Evolutionary conservation across 2,329 filamentous ascomycete genomes (phyloP), one percentile per base, ranked within the genome.

Genomic region (Penicillium paneum): DNA sequence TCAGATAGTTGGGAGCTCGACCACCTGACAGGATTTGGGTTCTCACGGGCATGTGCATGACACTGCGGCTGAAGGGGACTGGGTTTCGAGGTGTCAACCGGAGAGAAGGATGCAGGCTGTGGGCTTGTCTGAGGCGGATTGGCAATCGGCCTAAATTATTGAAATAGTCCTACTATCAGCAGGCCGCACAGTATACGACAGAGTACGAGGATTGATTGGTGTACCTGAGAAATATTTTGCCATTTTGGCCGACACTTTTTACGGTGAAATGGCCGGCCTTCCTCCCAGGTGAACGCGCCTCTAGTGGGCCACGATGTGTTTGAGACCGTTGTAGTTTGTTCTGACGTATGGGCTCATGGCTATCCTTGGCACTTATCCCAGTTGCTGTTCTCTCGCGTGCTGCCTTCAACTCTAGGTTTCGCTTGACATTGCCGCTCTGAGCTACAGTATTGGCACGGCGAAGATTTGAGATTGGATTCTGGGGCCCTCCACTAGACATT

Each of bases 171-270:
- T 34, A 49, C 38, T 26, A 44, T 64, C 51, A 64, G 61, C 57
- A 52, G 41, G 34, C 55, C 54, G 51, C 41, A 41, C 41, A 45
- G 5, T 50, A 55, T 60, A 55, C 55, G 42, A 62, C 60, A 56
- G 56, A 40, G 42, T 43, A 51, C 34, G 31, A 53, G 42, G 28
- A 57, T 52, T 43, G 50, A 59, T 50, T 52, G 58, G 56, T 66
- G 68, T 84, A 92, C 88, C 88, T 89, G 62, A 93, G 71, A 72
- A 91, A 93, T 72, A 93, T 90, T 69, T 86, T 85, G 36, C 89
- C 89, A 73, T 91, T 91, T 69, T 91, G 89, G 24, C 89, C 89
- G 56, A 93, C 89, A 71, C 91, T 92, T 47, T 87, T 85, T 51
- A 93, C 89, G 2, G 88, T 86, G 69, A 93, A 92, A 66, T 90